Evolutionary conservation across 768 basidiomycete genomes (phyloP).

Genomic region (Rhizopogon sp.): DNA sequence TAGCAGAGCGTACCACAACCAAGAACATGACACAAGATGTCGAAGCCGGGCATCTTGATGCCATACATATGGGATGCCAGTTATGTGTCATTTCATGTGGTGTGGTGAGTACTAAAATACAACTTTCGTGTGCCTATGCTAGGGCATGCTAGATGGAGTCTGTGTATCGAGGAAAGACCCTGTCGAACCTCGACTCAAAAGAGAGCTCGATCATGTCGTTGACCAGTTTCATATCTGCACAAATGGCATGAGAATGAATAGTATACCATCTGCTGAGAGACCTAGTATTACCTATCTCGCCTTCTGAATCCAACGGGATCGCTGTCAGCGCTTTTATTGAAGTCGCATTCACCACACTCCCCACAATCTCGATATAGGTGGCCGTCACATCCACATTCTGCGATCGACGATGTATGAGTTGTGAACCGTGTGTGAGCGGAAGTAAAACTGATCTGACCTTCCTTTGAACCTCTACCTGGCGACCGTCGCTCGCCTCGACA

Average conservation of each 20-base stretch:
- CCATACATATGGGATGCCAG: no score
- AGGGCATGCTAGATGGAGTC: no score
- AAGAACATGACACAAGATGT: no score
- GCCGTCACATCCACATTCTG: slow-evolving; percentile 44
- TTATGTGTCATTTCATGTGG: no score
- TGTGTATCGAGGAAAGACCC: slow-evolving; percentile 37
- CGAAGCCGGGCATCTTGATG: no score
- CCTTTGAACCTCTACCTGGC: slow-evolving; percentile 46
- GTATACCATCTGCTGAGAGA: not conserved
- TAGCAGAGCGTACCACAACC: no score
- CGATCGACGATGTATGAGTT: not conserved
- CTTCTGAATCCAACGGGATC: slow-evolving; percentile 49
- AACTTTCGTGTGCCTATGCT: no score
- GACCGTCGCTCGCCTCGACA: slow-evolving; percentile 66
- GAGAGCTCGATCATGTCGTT: slow-evolving; percentile 59
- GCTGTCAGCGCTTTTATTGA: slow-evolving; percentile 49
- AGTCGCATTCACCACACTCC: slow-evolving; percentile 48
- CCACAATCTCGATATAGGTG: slow-evolving; percentile 64
- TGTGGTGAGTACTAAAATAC: no score
- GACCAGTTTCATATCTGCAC: slow-evolving; percentile 52
- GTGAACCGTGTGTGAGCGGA: not conserved
- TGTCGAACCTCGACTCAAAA: slow-evolving; percentile 50
- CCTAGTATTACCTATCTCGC: slow-evolving; percentile 50
- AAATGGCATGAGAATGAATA: slow-evolving; percentile 5
- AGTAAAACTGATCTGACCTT: slow-evolving; percentile 27